Evolutionary conservation across 768 basidiomycete species (phyloP).

Genomic region (Boletus pseudo-olivaceus): DNA sequence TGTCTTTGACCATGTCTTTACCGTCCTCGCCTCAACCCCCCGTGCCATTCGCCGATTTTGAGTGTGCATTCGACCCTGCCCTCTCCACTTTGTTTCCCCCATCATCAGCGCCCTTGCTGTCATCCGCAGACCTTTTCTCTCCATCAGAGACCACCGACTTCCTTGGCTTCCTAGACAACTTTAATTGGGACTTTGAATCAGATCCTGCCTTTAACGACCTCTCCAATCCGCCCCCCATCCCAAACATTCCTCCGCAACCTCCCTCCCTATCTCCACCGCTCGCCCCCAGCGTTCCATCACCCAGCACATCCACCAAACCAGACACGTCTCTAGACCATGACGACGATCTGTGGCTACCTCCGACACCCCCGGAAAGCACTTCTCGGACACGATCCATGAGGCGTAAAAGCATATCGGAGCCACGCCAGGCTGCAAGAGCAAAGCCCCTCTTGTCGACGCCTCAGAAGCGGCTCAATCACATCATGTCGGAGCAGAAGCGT

Average conservation of each 20-base stretch:
- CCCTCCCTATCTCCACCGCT: background rate
- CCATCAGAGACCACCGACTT: conserved; percentile 74
- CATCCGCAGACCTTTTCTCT: conserved; percentile 77
- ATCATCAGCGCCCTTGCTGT: conserved; percentile 56
- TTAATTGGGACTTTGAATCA: conserved; percentile 60
- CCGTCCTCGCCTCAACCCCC: conserved; percentile 42
- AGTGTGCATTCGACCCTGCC: conserved; percentile 66
- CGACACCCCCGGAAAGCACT: conserved; percentile 12
- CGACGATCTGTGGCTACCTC: background rate
- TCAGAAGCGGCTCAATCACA: conserved; percentile 88
- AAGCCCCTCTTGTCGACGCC: conserved; percentile 77
- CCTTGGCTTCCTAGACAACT: conserved; percentile 79
- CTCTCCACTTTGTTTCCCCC: conserved; percentile 55
- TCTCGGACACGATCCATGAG: conserved; percentile 13
- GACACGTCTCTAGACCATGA: conserved; percentile 6
- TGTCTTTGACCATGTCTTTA: conserved; percentile 25
- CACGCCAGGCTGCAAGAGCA: conserved; percentile 34
- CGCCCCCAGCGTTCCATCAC: background rate
- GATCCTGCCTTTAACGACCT: conserved; percentile 28
- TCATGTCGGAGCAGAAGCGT: conserved; percentile 92
- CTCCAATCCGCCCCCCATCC: conserved; percentile 4
- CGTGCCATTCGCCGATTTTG: conserved; percentile 63
- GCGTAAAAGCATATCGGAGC: conserved; percentile 24
- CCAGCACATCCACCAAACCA: conserved; percentile 6
- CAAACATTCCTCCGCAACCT: background rate